Base-by-base conservation (phyloP, 495 filamentous ascomycete genomes). In the Aspergillus diversus region DNA sequence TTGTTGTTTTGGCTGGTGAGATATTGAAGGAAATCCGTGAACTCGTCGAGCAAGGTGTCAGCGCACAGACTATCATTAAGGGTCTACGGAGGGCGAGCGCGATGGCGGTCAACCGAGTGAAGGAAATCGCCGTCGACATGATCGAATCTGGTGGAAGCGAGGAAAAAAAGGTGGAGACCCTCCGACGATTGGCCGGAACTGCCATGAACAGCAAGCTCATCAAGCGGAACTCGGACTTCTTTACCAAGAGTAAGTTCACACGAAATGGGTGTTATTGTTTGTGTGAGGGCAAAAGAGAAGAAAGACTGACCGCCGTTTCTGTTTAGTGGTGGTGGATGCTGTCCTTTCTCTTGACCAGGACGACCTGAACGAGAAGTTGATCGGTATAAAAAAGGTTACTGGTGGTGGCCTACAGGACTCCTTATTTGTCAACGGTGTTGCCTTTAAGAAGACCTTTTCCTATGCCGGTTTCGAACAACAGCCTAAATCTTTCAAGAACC, bases 191-290 rank as follows among this genome's bases (percentile, higher is more conserved):
- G 69, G 95, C 95, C 32, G 92, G 82, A 50, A 99, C 95, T n/a
- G 95, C 95, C 63, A 99, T 99, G 95, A 97, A 93, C 80, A 96
- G 92, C 82, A 99, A 99, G 81, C 84, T 99, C 63, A 98, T 99
- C 78, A 96, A 99, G 83, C 87, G 93, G 69, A 98, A 99, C 77
- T 89, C 94, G 57, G 87, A 87, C 4, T 99, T 99, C 78, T 99
- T 99, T 76, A 97, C 95, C 37, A 93, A 97, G 82, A 99, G 93
- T 96, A 81, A 68, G 89, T 50, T n/a, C 5, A 43, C n/a, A 27
- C 12, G 39, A 43, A 13, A 43, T 6, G 4, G n/a, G 5, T 7
- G 42, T 11, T 7, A 34, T 13, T 57, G 59, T 34, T 13, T 59
- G 37, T 57, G 12, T 9, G 33, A 13, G 34, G 49, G 49, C 63